These are phyloP conservation scores for Capsicum pubescens DNA, from an alignment of 257 asterid species.

Conservation along the genomic window DNA sequence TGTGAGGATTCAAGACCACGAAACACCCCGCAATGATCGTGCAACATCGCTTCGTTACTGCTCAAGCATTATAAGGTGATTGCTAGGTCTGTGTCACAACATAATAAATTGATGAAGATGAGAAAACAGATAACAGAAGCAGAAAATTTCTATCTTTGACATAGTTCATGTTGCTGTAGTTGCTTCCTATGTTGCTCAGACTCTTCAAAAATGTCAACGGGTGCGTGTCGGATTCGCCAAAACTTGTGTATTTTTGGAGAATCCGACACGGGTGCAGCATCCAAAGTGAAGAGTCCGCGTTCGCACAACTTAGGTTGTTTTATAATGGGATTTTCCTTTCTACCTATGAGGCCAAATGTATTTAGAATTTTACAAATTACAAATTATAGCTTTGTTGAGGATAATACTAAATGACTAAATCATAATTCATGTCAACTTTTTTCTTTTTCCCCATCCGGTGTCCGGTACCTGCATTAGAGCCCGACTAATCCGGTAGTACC, in stretches of 20 bases:
- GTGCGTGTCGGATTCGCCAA: too few relatives aligned
- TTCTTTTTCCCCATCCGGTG: background rate
- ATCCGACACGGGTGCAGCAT: too few relatives aligned
- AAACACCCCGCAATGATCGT: background rate
- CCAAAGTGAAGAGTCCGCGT: too few relatives aligned
- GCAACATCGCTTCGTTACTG: background rate
- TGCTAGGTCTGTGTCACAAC: background rate
- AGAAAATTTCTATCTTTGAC: background rate
- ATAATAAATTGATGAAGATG: background rate
- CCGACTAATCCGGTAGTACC: too few relatives aligned
- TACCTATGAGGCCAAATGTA: background rate
- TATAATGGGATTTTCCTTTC: background rate
- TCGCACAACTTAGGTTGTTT: too few relatives aligned
- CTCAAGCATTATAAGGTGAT: background rate
- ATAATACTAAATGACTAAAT: background rate
- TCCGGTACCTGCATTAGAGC: too few relatives aligned
- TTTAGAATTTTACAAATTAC: background rate
- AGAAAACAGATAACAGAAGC: background rate
- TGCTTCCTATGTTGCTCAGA: too few relatives aligned
- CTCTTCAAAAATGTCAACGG: too few relatives aligned
- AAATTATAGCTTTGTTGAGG: background rate
- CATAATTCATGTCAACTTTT: background rate
- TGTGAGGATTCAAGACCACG: constrained; percentile 44
- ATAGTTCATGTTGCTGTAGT: background rate
- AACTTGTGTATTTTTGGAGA: too few relatives aligned